Evolutionary conservation across 2,329 filamentous ascomycete genomes (phyloP).

Genomic region (Ilyonectria destructans): DNA sequence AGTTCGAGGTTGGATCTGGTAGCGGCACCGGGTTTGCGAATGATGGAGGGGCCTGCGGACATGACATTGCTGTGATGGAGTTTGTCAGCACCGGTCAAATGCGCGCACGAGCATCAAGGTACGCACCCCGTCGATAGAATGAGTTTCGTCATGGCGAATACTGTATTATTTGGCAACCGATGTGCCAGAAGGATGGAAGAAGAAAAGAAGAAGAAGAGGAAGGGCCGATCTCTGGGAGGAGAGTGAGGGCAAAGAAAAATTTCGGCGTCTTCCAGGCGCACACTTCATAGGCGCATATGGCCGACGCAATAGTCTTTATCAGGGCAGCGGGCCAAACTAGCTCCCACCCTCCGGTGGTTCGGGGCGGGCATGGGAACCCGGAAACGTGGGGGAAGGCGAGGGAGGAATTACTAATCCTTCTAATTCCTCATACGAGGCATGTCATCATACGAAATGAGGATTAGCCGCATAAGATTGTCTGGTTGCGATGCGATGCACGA

Average conservation of each 20-base stretch:
- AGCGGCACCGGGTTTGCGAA: constrained; percentile 77
- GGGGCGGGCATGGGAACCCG: constrained; percentile 28
- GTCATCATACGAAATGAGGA: constrained; percentile 26
- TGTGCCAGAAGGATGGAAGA: constrained; percentile 3
- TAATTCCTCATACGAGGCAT: constrained; percentile 17
- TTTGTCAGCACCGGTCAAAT: constrained; percentile 39
- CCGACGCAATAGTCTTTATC: constrained; percentile 46
- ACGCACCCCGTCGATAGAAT: constrained; percentile 89
- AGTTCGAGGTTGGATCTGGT: constrained; percentile 95
- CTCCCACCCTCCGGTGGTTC: constrained; percentile 34
- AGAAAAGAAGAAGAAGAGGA: constrained; percentile 19
- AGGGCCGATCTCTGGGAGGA: constrained; percentile 24
- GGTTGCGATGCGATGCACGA: constrained; percentile 3
- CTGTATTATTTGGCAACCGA: not conserved
- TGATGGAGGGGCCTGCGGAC: constrained; percentile 85
- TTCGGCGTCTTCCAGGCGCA: constrained; percentile 44
- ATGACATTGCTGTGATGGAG: constrained; percentile 79
- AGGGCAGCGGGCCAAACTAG: constrained; percentile 36
- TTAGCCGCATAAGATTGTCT: constrained; percentile 15
- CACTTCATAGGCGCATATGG: constrained; percentile 43
- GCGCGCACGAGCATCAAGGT: constrained; percentile 30
- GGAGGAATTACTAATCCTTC: constrained; percentile 39
- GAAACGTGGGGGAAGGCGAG: constrained; percentile 37
- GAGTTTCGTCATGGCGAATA: constrained; percentile 78
- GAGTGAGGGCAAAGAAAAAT: constrained; percentile 38